Conservation (phyloP, 805 yeast genomes). For the Candida insectalens region DNA sequence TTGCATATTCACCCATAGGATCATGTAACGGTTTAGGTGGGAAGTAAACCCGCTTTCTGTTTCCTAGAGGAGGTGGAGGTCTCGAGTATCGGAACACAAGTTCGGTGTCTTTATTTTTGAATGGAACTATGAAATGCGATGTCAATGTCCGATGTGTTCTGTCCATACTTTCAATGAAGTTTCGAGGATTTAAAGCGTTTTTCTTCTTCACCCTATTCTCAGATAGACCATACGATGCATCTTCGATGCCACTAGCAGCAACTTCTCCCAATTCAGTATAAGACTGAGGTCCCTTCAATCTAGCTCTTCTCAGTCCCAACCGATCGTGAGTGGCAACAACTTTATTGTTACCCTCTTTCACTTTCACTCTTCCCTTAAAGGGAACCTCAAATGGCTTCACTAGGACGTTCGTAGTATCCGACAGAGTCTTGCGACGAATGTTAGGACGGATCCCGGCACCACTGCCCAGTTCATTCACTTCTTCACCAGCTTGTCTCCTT, state of each 20-base stretch:
- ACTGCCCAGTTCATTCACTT: constrained; percentile 41
- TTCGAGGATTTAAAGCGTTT: constrained; percentile 55
- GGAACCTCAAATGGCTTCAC: constrained; percentile 50
- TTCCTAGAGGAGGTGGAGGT: constrained; percentile 82
- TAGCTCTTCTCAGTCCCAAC: constrained; percentile 14
- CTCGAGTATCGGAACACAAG: constrained; percentile 19
- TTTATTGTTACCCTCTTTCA: neutral
- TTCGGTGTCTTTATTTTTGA: constrained; percentile 30
- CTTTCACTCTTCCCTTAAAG: constrained; percentile 1
- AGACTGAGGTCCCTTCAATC: constrained; percentile 27
- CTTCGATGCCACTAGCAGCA: constrained; percentile 18
- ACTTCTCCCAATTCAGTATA: constrained; percentile 30
- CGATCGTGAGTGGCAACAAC: constrained; percentile 7
- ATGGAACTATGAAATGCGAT: constrained; percentile 53
- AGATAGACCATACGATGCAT: constrained; percentile 12
- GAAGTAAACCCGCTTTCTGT: constrained; percentile 53
- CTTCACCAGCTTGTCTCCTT: constrained; percentile 7
- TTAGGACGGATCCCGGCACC: constrained; percentile 61
- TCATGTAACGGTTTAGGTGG: constrained; percentile 95
- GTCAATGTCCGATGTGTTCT: constrained; percentile 31
- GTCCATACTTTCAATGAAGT: constrained; percentile 32
- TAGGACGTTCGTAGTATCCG: constrained; percentile 42
- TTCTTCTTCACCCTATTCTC: constrained; percentile 26
- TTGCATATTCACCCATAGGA: constrained; percentile 87
- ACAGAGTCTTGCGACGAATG: constrained; percentile 43